These are phyloP conservation scores for Xylaria palmicola DNA, from an alignment of 495 filamentous ascomycete genomes.

Conservation along the genomic window DNA sequence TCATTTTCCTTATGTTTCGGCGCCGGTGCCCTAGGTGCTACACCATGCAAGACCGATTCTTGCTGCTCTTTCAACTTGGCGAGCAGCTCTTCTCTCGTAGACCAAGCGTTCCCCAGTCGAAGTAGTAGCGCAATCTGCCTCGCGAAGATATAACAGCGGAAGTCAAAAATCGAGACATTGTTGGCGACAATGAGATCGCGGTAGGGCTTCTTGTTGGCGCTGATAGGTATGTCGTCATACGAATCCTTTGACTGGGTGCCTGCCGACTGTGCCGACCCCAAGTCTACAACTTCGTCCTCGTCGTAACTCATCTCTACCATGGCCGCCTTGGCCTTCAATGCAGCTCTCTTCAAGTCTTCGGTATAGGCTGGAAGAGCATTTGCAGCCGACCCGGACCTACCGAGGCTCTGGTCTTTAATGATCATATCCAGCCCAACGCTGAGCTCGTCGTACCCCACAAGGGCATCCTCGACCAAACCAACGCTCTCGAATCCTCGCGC, in stretches of 20 bases:
- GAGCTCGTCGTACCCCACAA: constrained; percentile 91
- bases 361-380: constrained; percentile 64
- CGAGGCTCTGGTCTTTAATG: constrained; percentile 67
- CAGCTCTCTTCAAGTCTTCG: constrained; percentile 63
- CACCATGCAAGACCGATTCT: constrained; percentile 50
- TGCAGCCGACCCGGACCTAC: constrained; percentile 43
- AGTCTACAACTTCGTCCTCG: constrained; percentile 47
- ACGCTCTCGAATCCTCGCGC: constrained; percentile 94
- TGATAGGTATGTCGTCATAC: constrained; percentile 62
- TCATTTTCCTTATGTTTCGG: constrained; percentile 52
- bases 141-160: constrained; percentile 90
- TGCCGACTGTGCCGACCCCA: constrained; percentile 38
- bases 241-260: constrained; percentile 24
- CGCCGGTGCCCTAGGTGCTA: constrained; percentile 46
- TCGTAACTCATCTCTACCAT: constrained; percentile 28
- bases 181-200: constrained; percentile 92
- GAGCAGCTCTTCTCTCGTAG: constrained; percentile 54
- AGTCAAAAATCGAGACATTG: constrained; percentile 96
- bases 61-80: constrained; percentile 59
- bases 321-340: constrained; percentile 46
- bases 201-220: constrained; percentile 75
- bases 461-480: constrained; percentile 89
- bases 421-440: constrained; percentile 79
- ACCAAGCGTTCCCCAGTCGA: constrained; percentile 71
- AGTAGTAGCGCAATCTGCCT: constrained; percentile 82